Evolutionary conservation across 73 alveolate species (phyloP).

Genomic region (Tetrahymena borealis): DNA sequence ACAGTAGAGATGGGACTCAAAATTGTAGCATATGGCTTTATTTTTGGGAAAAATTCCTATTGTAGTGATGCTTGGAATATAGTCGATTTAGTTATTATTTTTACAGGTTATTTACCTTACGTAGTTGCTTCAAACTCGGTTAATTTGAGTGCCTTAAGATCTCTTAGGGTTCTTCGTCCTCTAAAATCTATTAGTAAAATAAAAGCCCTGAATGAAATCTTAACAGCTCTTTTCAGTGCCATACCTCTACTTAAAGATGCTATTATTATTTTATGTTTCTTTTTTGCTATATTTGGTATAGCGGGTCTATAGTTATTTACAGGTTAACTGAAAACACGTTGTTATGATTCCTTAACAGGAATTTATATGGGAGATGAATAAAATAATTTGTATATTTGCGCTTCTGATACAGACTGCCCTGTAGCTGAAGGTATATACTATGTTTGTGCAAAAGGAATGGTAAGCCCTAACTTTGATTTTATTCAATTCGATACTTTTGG

Average conservation of each 20-base stretch:
- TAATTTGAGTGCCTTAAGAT: conserved; percentile 78
- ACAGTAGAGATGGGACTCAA: conserved; percentile 45
- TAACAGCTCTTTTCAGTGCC: conserved; percentile 85
- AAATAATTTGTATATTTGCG: conserved; percentile 37
- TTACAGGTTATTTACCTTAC: conserved; percentile 60
- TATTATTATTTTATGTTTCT: conserved; percentile 74
- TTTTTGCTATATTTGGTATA: conserved; percentile 83
- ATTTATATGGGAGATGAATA: conserved; percentile 45
- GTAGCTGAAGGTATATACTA: conserved; percentile 7
- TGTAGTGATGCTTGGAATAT: conserved; percentile 70
- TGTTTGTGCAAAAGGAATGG: conserved; percentile 27
- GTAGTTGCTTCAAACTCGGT: conserved; percentile 41
- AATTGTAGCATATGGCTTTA: conserved; percentile 42
- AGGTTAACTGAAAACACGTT: conserved; percentile 79
- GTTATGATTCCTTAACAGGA: conserved; percentile 62
- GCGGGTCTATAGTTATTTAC: conserved; percentile 90
- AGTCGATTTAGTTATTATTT: conserved; percentile 55
- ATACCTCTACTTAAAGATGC: conserved; percentile 86
- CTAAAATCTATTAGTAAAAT: conserved; percentile 89
- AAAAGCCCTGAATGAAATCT: conserved; percentile 86
- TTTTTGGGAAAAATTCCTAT: conserved; percentile 30
- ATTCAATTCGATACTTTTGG: conserved; percentile 46
- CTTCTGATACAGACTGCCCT: conserved; percentile 47
- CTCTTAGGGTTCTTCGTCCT: conserved; percentile 94
- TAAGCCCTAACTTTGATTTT: conserved; percentile 34